Evolutionary conservation across 2,329 filamentous ascomycete genomes (phyloP), one percentile per base, ranked within the genome.

Genomic region (Xylaria polymorpha): DNA sequence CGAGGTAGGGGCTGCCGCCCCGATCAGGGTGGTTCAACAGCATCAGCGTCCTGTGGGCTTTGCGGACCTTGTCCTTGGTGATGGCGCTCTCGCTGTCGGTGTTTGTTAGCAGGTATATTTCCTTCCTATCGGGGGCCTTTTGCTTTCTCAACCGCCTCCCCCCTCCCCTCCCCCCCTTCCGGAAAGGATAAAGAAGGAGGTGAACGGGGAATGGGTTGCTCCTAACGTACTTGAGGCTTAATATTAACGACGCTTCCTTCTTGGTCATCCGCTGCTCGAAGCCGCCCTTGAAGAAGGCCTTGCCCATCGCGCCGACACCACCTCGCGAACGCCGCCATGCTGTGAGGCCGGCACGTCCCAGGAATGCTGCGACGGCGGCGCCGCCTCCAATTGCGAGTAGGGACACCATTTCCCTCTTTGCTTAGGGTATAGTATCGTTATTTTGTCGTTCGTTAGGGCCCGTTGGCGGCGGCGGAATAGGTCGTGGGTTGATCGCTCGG

Each of bases 281-380:
- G n/a, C 96, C 96, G 74, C 96, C 96, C 83, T 98, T 99, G 87
- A 98, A 98, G 79, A 94, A 99, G 50, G 94, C 90, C 81, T 94
- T 94, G 76, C 96, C 96, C 75, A 97, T 84, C 43, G 92, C 91
- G 73, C 92, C 92, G 57, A 92, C 86, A 72, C 91, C 91, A 71
- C 92, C 92, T 71, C 92, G 88, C 69, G 92, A 97, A 77, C 93
- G 90, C 72, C 94, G 90, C 81, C 94, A 88, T 75, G 96, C 96
- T 77, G 98, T 92, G 46, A 97, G 88, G 76, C 94, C 95, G 69
- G 96, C 95, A 79, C 96, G 93, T 74, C 96, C 95, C 94, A 87
- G 79, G 72, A 87, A 87, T 59, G 85, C 85, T 29, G 85, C 84
- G 67, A 84, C 84, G 67, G 85, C 85, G 64, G 83, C 80, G 67